Percentiles rank a stretch among this genome's conserved stretches.
These are phyloP conservation scores for Phytophthora meadii DNA, from an alignment of 352 stramenopile species.

Conservation along the genomic window DNA sequence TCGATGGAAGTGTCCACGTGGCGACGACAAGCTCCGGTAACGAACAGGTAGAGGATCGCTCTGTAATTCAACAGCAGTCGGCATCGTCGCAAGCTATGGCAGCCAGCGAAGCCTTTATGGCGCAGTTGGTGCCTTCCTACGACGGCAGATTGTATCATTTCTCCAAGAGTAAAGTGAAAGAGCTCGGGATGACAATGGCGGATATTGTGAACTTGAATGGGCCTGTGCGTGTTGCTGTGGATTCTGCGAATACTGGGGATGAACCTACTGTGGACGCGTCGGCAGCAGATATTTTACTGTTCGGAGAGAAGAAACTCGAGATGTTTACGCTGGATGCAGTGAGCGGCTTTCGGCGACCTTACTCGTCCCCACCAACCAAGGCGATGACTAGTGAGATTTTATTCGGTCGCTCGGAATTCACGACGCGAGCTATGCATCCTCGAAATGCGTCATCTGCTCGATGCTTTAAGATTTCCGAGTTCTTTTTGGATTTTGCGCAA, in stretches of 20 bases:
- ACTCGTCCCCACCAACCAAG: constrained; percentile 27
- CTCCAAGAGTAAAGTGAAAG: constrained; percentile 60
- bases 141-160: constrained; percentile 83
- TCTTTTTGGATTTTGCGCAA: constrained; percentile 79
- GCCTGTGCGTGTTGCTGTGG: constrained; percentile 59
- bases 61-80: constrained; percentile 39
- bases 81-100: constrained; percentile 33
- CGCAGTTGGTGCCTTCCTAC: constrained; percentile 75
- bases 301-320: constrained; percentile 79
- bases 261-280: constrained; percentile 13
- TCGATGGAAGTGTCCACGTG: constrained; percentile 39
- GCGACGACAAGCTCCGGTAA: constrained; percentile 2
- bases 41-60: constrained; percentile 29
- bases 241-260: constrained; percentile 1
- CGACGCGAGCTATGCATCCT: constrained; percentile 66
- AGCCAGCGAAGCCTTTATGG: constrained; percentile 49
- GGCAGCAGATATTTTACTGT: constrained; percentile 70
- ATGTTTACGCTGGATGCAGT: constrained; percentile 74
- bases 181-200: constrained; percentile 80
- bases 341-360: constrained; percentile 67
- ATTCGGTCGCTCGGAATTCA: constrained; percentile 81
- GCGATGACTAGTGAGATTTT: constrained; percentile 47
- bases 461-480: constrained; percentile 87
- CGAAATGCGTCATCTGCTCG: constrained; percentile 64
- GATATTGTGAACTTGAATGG: constrained; percentile 82